Evolutionary conservation across 2,329 filamentous ascomycete genomes (phyloP), one percentile per base, ranked within the genome.

Genomic region (Pseudogymnoascus sp.): DNA sequence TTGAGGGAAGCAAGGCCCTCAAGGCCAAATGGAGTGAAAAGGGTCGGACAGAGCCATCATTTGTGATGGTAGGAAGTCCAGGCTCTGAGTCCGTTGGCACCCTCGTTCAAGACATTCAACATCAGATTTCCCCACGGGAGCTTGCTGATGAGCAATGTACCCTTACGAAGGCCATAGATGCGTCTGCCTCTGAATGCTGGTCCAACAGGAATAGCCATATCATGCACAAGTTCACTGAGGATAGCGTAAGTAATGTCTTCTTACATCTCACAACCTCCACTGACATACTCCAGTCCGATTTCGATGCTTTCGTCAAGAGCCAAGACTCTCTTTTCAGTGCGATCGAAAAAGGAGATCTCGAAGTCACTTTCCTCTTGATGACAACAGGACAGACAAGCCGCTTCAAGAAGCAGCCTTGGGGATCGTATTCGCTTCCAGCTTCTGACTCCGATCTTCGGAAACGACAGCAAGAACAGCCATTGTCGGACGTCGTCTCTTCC

Each of bases 11-110:
- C 50, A 56, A 56, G 50, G 28, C 50, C 5, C 28, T 56, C 50
- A 33, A 56, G 50, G 28, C 50, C n/a, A 7, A 56, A 56, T 56
- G 50, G 50, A 56, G 28, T 33, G 50, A 31, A 56, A 56, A 33
- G 4, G 50, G 50, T 56, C 50, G 50, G 6, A 35, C 50, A 1
- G 50, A 56, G 28, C 50, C 50, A 56, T 56, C 50, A 21, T 56
- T 56, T 56, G 50, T 56, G 28, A 56, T 56, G 50, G 16, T n/a
- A 56, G 50, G 50, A 56, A 56, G 16, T 12, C 50, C 50, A 56
- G 50, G 28, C n/a, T 8, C n/a, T 21, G 28, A 33, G 50, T 56
- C 50, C 16, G 50, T 33, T 16, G 28, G 28, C 5, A 16, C n/a
- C 5, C 50, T 56, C 7, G 50, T 56, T 56, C 50, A 28, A 21